Evolutionary conservation across 2,329 filamentous ascomycete genomes (phyloP), one percentile per base, ranked within the genome.

Genomic region (Aspergillus aculeatus): DNA sequence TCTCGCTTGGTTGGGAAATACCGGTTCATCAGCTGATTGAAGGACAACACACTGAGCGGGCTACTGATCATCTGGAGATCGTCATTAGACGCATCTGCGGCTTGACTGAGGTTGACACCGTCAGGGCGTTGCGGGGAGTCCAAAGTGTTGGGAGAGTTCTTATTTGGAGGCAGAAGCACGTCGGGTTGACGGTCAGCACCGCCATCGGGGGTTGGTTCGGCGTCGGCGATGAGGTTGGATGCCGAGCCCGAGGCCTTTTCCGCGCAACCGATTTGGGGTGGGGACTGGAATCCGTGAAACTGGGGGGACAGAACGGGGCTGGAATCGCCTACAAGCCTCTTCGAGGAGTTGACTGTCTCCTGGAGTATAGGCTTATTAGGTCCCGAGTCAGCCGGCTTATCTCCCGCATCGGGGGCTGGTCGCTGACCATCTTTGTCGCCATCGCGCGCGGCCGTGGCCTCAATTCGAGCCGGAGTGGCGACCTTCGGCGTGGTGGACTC

Each of bases 401-500:
- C 23, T 32, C 12, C 41, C 26, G 19, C 23, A n/a, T 32, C 21
- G 26, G 26, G 54, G 35, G 35, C 29, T 56, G 47, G 19, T 23
- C 51, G 54, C 35, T 57, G 57, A 19, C 51, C 11, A 35, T 60
- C 48, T 12, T 58, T 47, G 41, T 49, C 38, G 29, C 21, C 51
- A 16, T 52, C 48, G 41, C n/a, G 23, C 31, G 47, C 31, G 29
- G 38, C 32, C 48, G 51, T 14, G 54, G 5, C 50, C 26, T 59
- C 57, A 31, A 44, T 54, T 24, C 21, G 51, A 53, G 57, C 38
- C 49, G 62, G 47, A 35, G 62, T 65, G 41, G 62, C 51, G 35
- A 64, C 68, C 56, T 62, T 68, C 62, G 68, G 63, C 56, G 62
- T 66, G 24, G 62, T 66, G 24, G 47, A 32, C 54, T 69, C 67